These are phyloP conservation scores for Flaveria bidentis DNA, from an alignment of 129 eudicot genomes.

Conservation along the genomic window DNA sequence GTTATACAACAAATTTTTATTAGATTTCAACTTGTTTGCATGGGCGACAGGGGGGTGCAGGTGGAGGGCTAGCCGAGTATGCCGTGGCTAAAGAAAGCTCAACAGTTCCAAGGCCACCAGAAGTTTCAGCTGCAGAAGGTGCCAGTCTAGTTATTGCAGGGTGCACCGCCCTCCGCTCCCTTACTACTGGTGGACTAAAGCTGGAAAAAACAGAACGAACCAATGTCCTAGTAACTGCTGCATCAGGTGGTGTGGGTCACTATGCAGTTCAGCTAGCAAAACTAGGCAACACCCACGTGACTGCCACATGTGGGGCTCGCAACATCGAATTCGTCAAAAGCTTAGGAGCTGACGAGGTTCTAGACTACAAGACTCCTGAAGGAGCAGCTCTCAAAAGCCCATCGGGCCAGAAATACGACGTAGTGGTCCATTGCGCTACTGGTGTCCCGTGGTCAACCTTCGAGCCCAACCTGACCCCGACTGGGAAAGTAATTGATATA, in stretches of 20 bases:
- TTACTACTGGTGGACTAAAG: conserved; percentile 50
- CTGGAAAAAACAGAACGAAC: conserved; percentile 51
- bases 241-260: conserved; percentile 86
- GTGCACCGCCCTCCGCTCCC: conserved; percentile 60
- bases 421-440: conserved; percentile 55
- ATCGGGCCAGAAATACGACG: conserved; percentile 61
- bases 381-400: conserved; percentile 77
- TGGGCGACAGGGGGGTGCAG: conserved; percentile 53
- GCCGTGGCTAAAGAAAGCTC: conserved; percentile 50
- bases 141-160: conserved; percentile 62
- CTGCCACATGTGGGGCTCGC: conserved; percentile 76
- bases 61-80: conserved; percentile 76
- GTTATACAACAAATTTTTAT: background rate
- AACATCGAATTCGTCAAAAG: conserved; percentile 59
- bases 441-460: conserved; percentile 67
- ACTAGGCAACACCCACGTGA: conserved; percentile 69
- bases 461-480: conserved; percentile 48
- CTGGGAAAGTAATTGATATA: conserved; percentile 63
- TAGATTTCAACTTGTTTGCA: background rate
- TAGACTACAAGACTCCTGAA: conserved; percentile 70
- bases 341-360: conserved; percentile 74
- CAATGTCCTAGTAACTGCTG: conserved; percentile 67
- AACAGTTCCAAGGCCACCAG: conserved; percentile 61
- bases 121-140: conserved; percentile 64
- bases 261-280: conserved; percentile 76